Percentiles rank a stretch among this genome's conserved stretches.
These are phyloP conservation scores for Metschnikowia gelsemii DNA, from an alignment of 805 yeast species.

Conservation along the genomic window DNA sequence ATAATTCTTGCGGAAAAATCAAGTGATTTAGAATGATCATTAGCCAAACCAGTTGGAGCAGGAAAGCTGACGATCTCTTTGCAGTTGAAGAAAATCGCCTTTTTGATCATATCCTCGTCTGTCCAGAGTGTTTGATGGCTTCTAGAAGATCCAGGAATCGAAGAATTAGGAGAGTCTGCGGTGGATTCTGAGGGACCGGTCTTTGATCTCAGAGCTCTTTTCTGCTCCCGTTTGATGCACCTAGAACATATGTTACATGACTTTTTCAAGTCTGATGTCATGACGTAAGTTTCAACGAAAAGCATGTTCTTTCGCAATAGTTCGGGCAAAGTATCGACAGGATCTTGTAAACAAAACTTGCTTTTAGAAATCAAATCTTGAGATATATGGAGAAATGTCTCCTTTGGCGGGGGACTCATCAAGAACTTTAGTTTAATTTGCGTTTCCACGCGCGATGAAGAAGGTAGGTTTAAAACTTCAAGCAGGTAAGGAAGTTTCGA, in stretches of 20 bases:
- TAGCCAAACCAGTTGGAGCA: constrained; percentile 48
- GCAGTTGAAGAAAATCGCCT: constrained; percentile 89
- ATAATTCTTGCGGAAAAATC: constrained; percentile 73
- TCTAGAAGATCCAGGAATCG: constrained; percentile 29
- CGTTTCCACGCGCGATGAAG: constrained; percentile 89
- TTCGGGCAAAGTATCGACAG: constrained; percentile 43
- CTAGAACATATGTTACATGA: constrained; percentile 79
- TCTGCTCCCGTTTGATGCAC: constrained; percentile 89
- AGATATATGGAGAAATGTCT: constrained; percentile 74
- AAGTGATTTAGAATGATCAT: constrained; percentile 35
- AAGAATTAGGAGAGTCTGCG: constrained; percentile 14
- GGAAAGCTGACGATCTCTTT: constrained; percentile 80
- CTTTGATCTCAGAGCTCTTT: constrained; percentile 91
- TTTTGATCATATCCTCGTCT: constrained; percentile 67
- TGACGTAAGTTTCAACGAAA: constrained; percentile 76
- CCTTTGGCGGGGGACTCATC: constrained; percentile 75
- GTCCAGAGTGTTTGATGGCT: constrained; percentile 71
- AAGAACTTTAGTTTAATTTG: constrained; percentile 77
- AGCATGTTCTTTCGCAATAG: constrained; percentile 52
- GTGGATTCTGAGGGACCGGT: constrained; percentile 27
- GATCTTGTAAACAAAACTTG: constrained; percentile 64
- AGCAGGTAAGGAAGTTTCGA: constrained; percentile 48
- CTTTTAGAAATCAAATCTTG: constrained; percentile 86
- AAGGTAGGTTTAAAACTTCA: constrained; percentile 63
- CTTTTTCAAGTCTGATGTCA: constrained; percentile 49